Conservation (phyloP, 805 yeast species). For the Candida coleopterorum region DNA sequence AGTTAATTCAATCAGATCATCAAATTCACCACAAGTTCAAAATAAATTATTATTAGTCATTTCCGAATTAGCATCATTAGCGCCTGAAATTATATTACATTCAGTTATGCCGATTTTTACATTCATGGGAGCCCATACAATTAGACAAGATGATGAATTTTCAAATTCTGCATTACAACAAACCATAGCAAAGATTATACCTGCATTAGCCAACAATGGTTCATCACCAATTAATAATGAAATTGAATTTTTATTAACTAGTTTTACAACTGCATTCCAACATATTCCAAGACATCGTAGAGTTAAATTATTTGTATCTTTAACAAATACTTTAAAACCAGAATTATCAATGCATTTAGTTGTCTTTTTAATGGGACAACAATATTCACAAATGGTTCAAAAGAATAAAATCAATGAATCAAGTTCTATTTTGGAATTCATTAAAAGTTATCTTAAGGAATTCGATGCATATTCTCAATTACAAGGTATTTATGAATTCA, state of each 20-base stretch:
- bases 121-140: constrained; percentile 97
- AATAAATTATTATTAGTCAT: constrained; percentile 80
- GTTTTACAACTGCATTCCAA: constrained; percentile 90
- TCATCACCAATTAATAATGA: constrained; percentile 47
- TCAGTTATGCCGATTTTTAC: constrained; percentile 99
- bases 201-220: constrained; percentile 63
- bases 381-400: constrained; percentile 43
- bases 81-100: constrained; percentile 88
- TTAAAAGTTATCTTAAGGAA: constrained; percentile 60
- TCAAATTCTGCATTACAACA: constrained; percentile 90
- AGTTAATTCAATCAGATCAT: constrained; percentile 84
- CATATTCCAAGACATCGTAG: constrained; percentile 97
- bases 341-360: constrained; percentile 64
- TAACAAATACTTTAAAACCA: constrained; percentile 72
- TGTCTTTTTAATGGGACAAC: constrained; percentile 75
- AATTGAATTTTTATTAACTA: constrained; percentile 76
- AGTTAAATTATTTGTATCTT: constrained; percentile 73
- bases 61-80: constrained; percentile 79
- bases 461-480: constrained; percentile 69
- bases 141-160: constrained; percentile 94
- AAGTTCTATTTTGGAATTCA: constrained; percentile 64
- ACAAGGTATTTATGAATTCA: constrained; percentile 45
- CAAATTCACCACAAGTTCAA: constrained; percentile 92
- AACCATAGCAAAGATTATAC: constrained; percentile 84
- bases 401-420: constrained; percentile 65